Evolutionary conservation across 768 basidiomycete genomes (phyloP), one percentile per base, ranked within the genome.

Genomic region (Lactarius indigo): DNA sequence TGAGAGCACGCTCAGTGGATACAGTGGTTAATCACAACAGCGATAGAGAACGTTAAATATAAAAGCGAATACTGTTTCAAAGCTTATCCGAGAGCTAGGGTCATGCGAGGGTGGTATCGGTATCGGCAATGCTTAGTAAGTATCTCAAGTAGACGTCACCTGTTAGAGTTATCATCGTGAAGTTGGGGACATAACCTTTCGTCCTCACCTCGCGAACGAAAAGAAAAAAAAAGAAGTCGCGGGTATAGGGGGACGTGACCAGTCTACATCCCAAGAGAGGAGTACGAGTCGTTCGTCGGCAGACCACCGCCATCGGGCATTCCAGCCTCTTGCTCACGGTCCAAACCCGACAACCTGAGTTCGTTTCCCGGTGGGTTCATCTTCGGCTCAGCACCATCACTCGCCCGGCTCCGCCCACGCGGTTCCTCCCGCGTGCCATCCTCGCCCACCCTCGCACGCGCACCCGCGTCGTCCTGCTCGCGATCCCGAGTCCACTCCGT

Each of bases 321-420:
- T n/a, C n/a, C n/a, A n/a, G n/a, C n/a, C n/a, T n/a, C 57, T 31
- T 44, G 61, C 30, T 67, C 59, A 33, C 57, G 66, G 1, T 67
- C 62, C 66, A 67, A 56, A 39, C 61, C 66, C 39, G 61, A 59
- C 57, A 67, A 56, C 12, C 61, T n/a, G n/a, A n/a, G n/a, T n/a
- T n/a, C n/a, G n/a, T n/a, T 67, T 8, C 9, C 20, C 26, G 2
- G 55, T 6, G 18, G 12, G 28, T 63, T 58, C 39, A 35, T 57
- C 31, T 28, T 58, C 54, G 18, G 30, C 50, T 39, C n/a, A 39
- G 18, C 30, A 26, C 31, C 18, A 5, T 35, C 61, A 20, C 23
- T 30, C 6, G 7, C 30, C 33, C 52, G 50, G 20, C 18, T 55
- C 33, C 33, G 31, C 18, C 39, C 61, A 12, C 57, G 47, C 44